Evolutionary conservation across 768 basidiomycete genomes (phyloP).

Genomic region (Steccherinum ochraceum): DNA sequence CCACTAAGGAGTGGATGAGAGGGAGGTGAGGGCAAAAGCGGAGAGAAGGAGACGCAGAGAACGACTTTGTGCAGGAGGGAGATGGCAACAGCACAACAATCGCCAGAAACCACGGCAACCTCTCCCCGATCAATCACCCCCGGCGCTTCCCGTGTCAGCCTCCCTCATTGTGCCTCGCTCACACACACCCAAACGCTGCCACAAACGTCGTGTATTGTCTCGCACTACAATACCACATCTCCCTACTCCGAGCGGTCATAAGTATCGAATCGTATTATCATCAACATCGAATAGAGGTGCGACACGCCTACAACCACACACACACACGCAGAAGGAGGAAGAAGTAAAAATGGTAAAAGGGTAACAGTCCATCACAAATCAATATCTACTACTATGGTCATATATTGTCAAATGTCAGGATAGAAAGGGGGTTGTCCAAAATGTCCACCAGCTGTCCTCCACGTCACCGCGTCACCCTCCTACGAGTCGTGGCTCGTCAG

Average conservation of each 20-base stretch:
- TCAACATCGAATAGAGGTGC: too few relatives aligned
- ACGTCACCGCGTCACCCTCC: slow-evolving; percentile 4
- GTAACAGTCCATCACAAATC: neutral
- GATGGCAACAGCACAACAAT: neutral
- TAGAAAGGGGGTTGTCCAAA: neutral
- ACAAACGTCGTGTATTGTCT: neutral
- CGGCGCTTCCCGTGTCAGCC: neutral
- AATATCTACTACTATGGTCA: neutral
- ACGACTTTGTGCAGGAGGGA: neutral
- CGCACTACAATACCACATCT: too few relatives aligned
- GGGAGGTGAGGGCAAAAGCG: too few relatives aligned
- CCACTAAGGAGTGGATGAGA: neutral
- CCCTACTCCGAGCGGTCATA: too few relatives aligned
- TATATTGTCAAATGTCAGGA: slow-evolving; percentile 2
- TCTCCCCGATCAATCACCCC: neutral
- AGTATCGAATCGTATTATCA: too few relatives aligned
- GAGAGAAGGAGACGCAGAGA: neutral
- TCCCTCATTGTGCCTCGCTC: too few relatives aligned
- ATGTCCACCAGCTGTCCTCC: slow-evolving; percentile 4
- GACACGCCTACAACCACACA: too few relatives aligned
- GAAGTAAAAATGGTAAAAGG: too few relatives aligned
- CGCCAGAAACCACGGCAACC: neutral
- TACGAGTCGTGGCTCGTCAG: slow-evolving; percentile 65
- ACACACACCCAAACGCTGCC: neutral
- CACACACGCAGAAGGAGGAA: too few relatives aligned